phyloP scores from a whole-genome alignment of 345 rosid species.

The Dipteronia dyeriana region DNA sequence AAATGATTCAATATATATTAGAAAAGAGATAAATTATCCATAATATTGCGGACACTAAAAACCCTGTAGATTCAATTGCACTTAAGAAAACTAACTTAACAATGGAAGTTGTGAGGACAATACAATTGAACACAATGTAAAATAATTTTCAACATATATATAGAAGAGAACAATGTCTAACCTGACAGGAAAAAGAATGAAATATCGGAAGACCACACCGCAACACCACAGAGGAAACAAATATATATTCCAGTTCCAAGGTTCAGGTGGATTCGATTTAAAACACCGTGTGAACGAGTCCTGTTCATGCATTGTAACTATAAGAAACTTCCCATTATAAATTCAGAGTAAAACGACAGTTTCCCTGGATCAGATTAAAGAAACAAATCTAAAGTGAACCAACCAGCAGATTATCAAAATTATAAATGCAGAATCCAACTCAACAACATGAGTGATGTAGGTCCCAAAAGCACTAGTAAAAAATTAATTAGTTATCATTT shows the following conservation, averaged over 20 bases:
- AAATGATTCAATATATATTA: not conserved
- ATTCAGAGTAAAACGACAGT: not conserved
- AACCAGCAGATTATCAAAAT: not conserved
- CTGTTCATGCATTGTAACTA: constrained; percentile 34
- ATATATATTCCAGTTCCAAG: constrained; percentile 97
- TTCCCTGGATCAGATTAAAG: no score
- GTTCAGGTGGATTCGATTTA: constrained; percentile 91
- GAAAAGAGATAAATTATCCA: not conserved
- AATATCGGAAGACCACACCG: constrained; percentile 83
- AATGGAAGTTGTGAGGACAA: no score
- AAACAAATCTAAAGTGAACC: no score
- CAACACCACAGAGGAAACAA: constrained; percentile 91
- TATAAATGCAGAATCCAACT: not conserved
- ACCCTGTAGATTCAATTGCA: not conserved
- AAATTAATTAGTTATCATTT: no score
- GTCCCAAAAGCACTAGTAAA: no score
- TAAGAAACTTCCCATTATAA: not conserved
- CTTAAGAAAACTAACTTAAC: not conserved
- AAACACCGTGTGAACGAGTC: constrained; percentile 94
- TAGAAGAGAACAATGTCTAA: constrained; percentile 26
- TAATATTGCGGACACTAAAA: not conserved
- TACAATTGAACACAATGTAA: not conserved
- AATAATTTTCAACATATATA: not conserved
- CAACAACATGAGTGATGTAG: not conserved
- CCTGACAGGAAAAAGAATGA: constrained; percentile 86